These are phyloP conservation scores for Rhizomucor miehei DNA, from an alignment of 371 early-diverging fungal species.

Conservation along the genomic window DNA sequence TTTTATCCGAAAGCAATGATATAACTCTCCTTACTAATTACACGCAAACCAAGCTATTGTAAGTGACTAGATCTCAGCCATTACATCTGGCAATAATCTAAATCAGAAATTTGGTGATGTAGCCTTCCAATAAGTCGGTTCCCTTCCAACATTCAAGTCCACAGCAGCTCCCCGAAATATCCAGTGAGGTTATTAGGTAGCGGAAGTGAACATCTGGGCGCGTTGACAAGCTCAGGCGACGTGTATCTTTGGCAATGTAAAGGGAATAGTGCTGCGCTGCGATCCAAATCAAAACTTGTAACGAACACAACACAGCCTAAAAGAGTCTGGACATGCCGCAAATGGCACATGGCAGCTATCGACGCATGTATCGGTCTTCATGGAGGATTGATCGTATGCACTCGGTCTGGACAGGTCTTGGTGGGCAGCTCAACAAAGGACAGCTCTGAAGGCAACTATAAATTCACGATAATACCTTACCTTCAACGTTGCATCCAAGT, in stretches of 20 bases:
- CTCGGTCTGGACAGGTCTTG: slow-evolving; percentile 50
- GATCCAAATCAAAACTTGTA: slow-evolving; percentile 3
- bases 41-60: slow-evolving; percentile 46
- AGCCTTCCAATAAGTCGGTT: slow-evolving; percentile 45
- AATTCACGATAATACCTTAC: slow-evolving; percentile 38
- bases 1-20: slow-evolving; percentile 44
- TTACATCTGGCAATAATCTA: background rate
- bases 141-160: slow-evolving; percentile 36
- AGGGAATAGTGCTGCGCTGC: slow-evolving; percentile 4
- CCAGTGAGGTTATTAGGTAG: slow-evolving; percentile 31
- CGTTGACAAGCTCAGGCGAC: slow-evolving; percentile 49
- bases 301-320: slow-evolving; percentile 23
- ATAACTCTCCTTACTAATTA: slow-evolving; percentile 47
- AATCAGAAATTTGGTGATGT: background rate
- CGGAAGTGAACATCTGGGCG: slow-evolving; percentile 48
- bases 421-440: slow-evolving; percentile 37
- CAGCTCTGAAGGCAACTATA: slow-evolving; percentile 17
- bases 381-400: slow-evolving; percentile 50
- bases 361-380: slow-evolving; percentile 52
- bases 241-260: slow-evolving; percentile 51
- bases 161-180: slow-evolving; percentile 17
- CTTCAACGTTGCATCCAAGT: slow-evolving; percentile 54
- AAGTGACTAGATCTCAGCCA: slow-evolving; percentile 9
- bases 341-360: slow-evolving; percentile 31
- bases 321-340: slow-evolving; percentile 44